Evolutionary conservation across 2,329 filamentous ascomycete genomes (phyloP).

Genomic region (Paecilomyces fulvus): DNA sequence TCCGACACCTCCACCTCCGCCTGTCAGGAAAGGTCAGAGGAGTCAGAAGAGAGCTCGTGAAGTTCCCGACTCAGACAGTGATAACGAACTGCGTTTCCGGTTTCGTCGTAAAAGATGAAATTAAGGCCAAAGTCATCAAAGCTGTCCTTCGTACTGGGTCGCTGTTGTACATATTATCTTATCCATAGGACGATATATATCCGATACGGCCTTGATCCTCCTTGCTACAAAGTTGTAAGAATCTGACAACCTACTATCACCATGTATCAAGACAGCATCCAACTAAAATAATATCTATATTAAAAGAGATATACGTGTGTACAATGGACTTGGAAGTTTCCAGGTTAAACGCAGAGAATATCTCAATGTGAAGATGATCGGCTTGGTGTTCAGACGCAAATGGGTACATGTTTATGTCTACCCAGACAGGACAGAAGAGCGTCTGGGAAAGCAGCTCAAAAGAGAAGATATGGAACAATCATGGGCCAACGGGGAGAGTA

Average conservation of each 20-base stretch:
- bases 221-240: not conserved
- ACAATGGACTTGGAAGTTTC: not conserved
- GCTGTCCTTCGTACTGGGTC: not conserved
- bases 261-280: not conserved
- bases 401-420: not conserved
- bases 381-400: not conserved
- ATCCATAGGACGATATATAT: not conserved
- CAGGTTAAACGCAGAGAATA: not conserved
- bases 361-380: not conserved
- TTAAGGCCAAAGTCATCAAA: not conserved
- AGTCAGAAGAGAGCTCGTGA: slow-evolving; percentile 26
- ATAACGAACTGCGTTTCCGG: slow-evolving; percentile 48
- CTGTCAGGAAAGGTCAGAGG: not conserved
- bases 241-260: not conserved
- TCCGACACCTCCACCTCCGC: slow-evolving; percentile 5
- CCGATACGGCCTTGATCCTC: not conserved
- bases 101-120: slow-evolving; percentile 40
- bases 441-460: not conserved
- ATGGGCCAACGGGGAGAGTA: not conserved
- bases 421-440: not conserved
- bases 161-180: not conserved
- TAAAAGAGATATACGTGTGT: not conserved
- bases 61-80: slow-evolving; percentile 45
- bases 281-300: not conserved
- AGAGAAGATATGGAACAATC: not conserved